phyloP scores from a whole-genome alignment of 1,284 basidiomycete species.

The Moniliophthora roreri region DNA sequence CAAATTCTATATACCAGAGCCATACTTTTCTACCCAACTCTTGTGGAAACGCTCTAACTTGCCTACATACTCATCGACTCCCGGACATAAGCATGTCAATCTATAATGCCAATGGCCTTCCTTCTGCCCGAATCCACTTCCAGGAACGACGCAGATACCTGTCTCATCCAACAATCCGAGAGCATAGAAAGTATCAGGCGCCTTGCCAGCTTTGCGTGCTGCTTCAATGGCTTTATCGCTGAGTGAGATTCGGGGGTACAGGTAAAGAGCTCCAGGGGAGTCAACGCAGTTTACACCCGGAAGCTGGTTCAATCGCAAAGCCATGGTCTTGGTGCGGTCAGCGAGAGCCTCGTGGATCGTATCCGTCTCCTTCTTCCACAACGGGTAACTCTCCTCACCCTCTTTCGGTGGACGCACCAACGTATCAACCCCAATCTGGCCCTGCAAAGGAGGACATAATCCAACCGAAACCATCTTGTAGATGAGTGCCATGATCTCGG shows the following conservation, averaged over 20 bases:
- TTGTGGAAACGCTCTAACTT: constrained; percentile 85
- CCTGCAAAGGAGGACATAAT: constrained; percentile 86
- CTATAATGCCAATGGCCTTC: constrained; percentile 87
- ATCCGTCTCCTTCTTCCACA: constrained; percentile 83
- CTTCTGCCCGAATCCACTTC: constrained; percentile 90
- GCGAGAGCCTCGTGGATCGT: constrained; percentile 76
- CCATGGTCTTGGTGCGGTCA: constrained; percentile 72
- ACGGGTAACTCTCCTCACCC: constrained; percentile 72
- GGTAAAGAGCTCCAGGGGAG: constrained; percentile 88
- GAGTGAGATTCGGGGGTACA: constrained; percentile 78
- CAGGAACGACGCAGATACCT: constrained; percentile 92
- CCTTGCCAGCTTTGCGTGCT: constrained; percentile 71
- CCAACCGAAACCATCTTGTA: constrained; percentile 95
- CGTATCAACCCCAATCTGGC: constrained; percentile 90
- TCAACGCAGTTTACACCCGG: constrained; percentile 85
- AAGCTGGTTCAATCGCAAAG: constrained; percentile 71
- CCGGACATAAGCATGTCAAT: constrained; percentile 85
- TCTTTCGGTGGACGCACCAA: constrained; percentile 83
- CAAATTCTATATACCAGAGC: constrained; percentile 10
- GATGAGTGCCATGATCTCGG: constrained; percentile 79
- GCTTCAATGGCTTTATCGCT: constrained; percentile 71
- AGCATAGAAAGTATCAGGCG: constrained; percentile 87
- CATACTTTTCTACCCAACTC: constrained; percentile 75
- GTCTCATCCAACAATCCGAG: constrained; percentile 83
- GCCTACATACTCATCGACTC: constrained; percentile 86